Conservation (phyloP, 805 yeast genomes). For the Tetrapisispora arboricola region DNA sequence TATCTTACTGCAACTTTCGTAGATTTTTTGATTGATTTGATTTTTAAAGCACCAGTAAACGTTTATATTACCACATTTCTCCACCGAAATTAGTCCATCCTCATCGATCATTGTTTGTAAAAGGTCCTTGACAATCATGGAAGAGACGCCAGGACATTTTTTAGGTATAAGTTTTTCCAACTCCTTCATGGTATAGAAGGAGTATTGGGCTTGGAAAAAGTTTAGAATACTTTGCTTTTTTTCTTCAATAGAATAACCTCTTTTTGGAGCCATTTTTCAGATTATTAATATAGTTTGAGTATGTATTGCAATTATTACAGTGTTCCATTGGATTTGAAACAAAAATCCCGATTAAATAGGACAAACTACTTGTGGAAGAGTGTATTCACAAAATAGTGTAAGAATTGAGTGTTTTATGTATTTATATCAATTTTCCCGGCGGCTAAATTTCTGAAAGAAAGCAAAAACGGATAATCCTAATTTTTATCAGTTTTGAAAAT, state of each 20-base stretch:
- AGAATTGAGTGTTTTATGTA: background rate
- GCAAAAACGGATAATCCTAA: background rate
- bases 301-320: too few species aligned
- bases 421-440: background rate
- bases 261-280: background rate
- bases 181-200: constrained; percentile 41
- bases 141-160: constrained; percentile 36
- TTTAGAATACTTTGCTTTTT: constrained; percentile 30
- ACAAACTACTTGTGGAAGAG: too few species aligned
- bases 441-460: background rate
- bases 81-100: constrained; percentile 34
- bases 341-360: too few species aligned
- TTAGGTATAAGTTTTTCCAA: constrained; percentile 39
- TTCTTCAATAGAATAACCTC: constrained; percentile 31
- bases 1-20: constrained; percentile 7
- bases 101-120: constrained; percentile 41
- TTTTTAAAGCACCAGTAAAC: constrained; percentile 40
- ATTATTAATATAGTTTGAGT: background rate
- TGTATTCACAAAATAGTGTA: too few species aligned
- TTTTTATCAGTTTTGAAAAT: background rate
- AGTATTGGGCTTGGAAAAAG: constrained; percentile 33
- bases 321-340: too few species aligned
- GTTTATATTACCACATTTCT: constrained; percentile 46
- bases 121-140: constrained; percentile 46
- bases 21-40: constrained; percentile 9